Evolutionary conservation across 345 rosid species (phyloP), one percentile per base, ranked within the genome.

Genomic region (Brassica cretica): DNA sequence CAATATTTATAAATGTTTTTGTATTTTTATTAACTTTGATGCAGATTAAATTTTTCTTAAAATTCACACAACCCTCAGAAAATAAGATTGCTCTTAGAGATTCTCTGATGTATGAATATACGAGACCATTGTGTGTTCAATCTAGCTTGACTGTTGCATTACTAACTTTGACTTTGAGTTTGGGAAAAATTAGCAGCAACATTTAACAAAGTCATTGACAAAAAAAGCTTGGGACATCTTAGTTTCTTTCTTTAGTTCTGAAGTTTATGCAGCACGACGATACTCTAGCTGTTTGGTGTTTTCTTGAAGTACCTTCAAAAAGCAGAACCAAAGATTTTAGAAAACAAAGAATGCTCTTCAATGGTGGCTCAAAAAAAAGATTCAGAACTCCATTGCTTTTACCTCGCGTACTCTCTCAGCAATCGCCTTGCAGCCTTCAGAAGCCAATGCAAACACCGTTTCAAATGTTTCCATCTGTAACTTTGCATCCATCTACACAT

Each of bases 401-500:
- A 91, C 99, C 82, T 89, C 90, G 56, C 89, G 81, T 56, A 95
- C 83, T 82, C 90, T 86, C 71, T 73, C 89, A 53, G 99, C 93
- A 55, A 95, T 77, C 9, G 96, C 98, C 76, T 86, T 93, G 84
- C 98, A 93, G 73, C 99, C 99, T 81, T 91, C 92, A 19, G 76
- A 68, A 15, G 98, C 98, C 58, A 91, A 88, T 14, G 88, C 90
- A 89, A 93, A 89, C 61, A 93, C 99, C 44, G 90, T 90, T 83
- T 95, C 98, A 72, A 95, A 87, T 73, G 82, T 84, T 76, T 90
- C 93, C 61, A 87, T 70, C 2, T 94, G 85, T 76, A 94, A 81
- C 80, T 90, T 94, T 0, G 98, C 90, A 63, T 95, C 99, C 99
- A 93, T 95, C 99, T 93, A 84, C 74, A 75, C 33, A 16, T 72